A percentile compares a stretch with the other conserved stretches of the same genome.
phyloP scores from a whole-genome alignment of 495 filamentous ascomycete genomes.

The Chaetomium cochliodes region DNA sequence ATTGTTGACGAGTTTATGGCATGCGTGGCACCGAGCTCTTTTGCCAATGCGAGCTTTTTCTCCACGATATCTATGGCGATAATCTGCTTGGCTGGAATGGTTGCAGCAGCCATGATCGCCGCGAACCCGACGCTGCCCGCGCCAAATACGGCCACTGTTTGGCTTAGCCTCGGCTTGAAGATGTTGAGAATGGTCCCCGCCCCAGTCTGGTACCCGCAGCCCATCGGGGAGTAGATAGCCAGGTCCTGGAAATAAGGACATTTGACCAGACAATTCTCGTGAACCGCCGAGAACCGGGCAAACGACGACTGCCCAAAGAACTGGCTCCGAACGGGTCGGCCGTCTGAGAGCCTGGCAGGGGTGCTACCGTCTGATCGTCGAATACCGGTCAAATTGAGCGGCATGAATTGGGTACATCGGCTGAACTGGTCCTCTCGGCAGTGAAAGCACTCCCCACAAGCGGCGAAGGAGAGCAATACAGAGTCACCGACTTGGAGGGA shows the following conservation, averaged over 20 bases:
- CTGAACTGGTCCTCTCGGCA: slow-evolving; percentile 34
- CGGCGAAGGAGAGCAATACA: slow-evolving; percentile 42
- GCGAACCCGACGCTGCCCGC: slow-evolving; percentile 47
- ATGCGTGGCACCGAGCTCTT: slow-evolving; percentile 46
- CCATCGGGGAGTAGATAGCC: slow-evolving; percentile 41
- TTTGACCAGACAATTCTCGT: slow-evolving; percentile 35
- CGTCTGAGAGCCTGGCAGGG: slow-evolving; percentile 27
- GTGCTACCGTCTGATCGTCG: slow-evolving; percentile 16
- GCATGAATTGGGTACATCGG: slow-evolving; percentile 33
- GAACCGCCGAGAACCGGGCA: slow-evolving; percentile 37
- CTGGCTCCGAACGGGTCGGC: slow-evolving; percentile 35
- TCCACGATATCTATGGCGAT: slow-evolving; percentile 49
- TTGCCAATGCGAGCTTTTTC: slow-evolving; percentile 43
- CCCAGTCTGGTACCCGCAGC: slow-evolving; percentile 47
- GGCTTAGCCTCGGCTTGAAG: slow-evolving; percentile 28
- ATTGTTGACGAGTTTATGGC: slow-evolving; percentile 35
- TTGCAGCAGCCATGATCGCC: slow-evolving; percentile 34
- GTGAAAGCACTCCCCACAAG: slow-evolving; percentile 36
- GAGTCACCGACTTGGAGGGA: slow-evolving; percentile 46
- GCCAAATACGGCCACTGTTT: slow-evolving; percentile 41
- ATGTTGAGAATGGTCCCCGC: slow-evolving; percentile 45
- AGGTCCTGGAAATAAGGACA: slow-evolving; percentile 30
- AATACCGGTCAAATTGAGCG: slow-evolving; percentile 37
- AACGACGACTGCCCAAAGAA: slow-evolving; percentile 51
- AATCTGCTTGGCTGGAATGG: slow-evolving; percentile 31